These are phyloP conservation scores for Acer yangbiense DNA, from an alignment of 345 rosid genomes.

Conservation along the genomic window DNA sequence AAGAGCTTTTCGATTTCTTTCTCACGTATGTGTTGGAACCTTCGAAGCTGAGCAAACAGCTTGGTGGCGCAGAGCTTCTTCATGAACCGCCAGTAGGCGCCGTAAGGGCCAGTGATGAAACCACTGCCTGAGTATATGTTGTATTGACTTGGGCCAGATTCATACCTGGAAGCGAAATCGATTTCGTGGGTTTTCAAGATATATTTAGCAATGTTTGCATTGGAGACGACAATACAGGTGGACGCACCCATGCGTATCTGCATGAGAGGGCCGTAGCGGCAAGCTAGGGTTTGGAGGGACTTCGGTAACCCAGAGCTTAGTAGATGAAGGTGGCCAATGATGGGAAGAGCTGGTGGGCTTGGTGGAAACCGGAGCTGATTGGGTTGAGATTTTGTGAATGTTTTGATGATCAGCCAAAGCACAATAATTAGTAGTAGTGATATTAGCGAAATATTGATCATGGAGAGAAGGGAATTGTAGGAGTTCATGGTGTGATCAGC, in stretches of 20 bases:
- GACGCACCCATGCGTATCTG: conserved; percentile 46
- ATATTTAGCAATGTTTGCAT: conserved; percentile 42
- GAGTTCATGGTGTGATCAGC: neutral
- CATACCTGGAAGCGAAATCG: conserved; percentile 58
- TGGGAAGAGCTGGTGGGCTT: conserved; percentile 47
- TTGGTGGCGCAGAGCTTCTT: conserved; percentile 63
- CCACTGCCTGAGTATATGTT: conserved; percentile 55
- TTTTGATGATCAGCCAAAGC: conserved; percentile 20
- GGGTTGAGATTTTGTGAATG: neutral
- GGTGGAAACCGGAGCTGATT: conserved; percentile 30
- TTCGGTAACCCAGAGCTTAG: conserved; percentile 48
- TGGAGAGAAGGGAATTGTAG: conserved; percentile 15
- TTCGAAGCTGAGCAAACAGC: conserved; percentile 56
- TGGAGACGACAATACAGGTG: conserved; percentile 46
- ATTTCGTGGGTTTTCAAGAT: conserved; percentile 54
- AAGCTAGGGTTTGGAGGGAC: conserved; percentile 51
- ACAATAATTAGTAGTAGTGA: conserved; percentile 13
- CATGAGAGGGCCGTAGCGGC: conserved; percentile 62
- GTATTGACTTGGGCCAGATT: conserved; percentile 51
- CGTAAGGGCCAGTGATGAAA: conserved; percentile 58
- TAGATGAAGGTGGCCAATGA: conserved; percentile 51
- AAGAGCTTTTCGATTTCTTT: conserved; percentile 50
- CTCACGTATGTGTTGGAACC: conserved; percentile 53
- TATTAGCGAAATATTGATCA: neutral
- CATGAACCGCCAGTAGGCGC: conserved; percentile 76